Percentiles rank a stretch among this genome's conserved stretches.
These are phyloP conservation scores for Ashbya aceris DNA, from an alignment of 1,139 yeast genomes.

Conservation along the genomic window DNA sequence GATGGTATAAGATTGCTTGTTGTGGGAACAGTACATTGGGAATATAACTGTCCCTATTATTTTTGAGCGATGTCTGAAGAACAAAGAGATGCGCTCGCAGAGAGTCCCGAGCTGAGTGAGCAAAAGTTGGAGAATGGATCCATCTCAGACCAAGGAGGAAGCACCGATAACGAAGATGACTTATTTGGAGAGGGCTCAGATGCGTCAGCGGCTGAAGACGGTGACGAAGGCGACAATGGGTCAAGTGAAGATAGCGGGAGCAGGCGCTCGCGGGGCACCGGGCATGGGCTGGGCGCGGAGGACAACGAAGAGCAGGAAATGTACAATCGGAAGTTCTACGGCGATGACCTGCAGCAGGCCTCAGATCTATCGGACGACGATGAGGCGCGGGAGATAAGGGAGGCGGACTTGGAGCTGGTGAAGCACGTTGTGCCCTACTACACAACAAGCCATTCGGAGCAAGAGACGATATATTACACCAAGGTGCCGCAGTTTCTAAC, in stretches of 20 bases:
- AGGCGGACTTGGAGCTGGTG: constrained; percentile 56
- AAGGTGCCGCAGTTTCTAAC: constrained; percentile 76
- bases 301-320: constrained; percentile 30
- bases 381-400: constrained; percentile 36
- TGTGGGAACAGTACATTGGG: too few species aligned
- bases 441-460: constrained; percentile 34
- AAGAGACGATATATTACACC: constrained; percentile 44
- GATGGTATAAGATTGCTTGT: too few species aligned
- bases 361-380: constrained; percentile 34
- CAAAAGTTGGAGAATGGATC: too few species aligned
- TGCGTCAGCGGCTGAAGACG: constrained; percentile 22
- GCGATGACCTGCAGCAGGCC: constrained; percentile 27
- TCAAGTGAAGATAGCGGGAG: constrained; percentile 17
- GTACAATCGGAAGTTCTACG: constrained; percentile 29
- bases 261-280: not conserved
- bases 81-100: too few species aligned
- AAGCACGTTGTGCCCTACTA: constrained; percentile 49
- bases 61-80: too few species aligned
- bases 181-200: constrained; percentile 44
- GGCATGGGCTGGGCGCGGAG: constrained; percentile 9
- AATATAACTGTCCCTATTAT: too few species aligned
- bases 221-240: constrained; percentile 16
- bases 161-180: constrained; percentile 29
- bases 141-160: constrained; percentile 1
- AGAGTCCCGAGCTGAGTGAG: too few species aligned